phyloP scores from a whole-genome alignment of 2,329 filamentous ascomycete species.

The Tolypocladium endophyticum region DNA sequence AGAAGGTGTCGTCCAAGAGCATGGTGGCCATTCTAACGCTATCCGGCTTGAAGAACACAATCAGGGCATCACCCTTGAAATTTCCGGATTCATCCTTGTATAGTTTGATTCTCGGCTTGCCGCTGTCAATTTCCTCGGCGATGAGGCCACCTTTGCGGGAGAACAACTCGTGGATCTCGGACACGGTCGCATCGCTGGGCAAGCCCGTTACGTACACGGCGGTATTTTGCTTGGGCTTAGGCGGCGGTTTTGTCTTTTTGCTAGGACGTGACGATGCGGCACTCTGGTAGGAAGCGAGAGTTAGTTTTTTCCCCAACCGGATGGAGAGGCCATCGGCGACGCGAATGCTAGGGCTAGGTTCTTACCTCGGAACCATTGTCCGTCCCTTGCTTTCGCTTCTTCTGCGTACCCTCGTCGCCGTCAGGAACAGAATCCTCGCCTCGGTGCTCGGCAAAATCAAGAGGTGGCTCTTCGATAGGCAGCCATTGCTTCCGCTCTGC shows the following conservation, averaged over 20 bases:
- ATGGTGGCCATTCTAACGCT: slow-evolving; percentile 80
- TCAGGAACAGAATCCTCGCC: slow-evolving; percentile 13
- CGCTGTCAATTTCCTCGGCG: slow-evolving; percentile 85
- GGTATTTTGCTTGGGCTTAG: slow-evolving; percentile 60
- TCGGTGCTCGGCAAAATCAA: slow-evolving; percentile 26
- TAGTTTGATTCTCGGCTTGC: slow-evolving; percentile 82
- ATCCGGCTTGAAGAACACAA: slow-evolving; percentile 92
- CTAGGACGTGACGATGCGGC: slow-evolving; percentile 23
- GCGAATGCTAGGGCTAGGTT: slow-evolving; percentile 1
- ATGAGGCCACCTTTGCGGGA: slow-evolving; percentile 79
- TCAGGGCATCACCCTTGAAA: slow-evolving; percentile 87
- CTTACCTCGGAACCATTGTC: slow-evolving; percentile 32
- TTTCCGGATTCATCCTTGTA: slow-evolving; percentile 72
- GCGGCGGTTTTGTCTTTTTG: slow-evolving; percentile 37
- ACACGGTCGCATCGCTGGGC: slow-evolving; percentile 64
- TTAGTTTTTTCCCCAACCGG: background rate
- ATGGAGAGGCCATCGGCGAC: background rate
- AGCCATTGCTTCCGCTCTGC: slow-evolving; percentile 63
- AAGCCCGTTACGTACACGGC: slow-evolving; percentile 88
- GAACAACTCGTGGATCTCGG: slow-evolving; percentile 78
- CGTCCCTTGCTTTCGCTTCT: slow-evolving; percentile 32
- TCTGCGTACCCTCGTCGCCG: slow-evolving; percentile 14
- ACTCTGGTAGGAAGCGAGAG: slow-evolving; percentile 6
- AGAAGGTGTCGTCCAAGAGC: slow-evolving; percentile 72
- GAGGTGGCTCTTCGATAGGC: slow-evolving; percentile 40